Evolutionary conservation across 2,329 filamentous ascomycete genomes (phyloP), one percentile per base, ranked within the genome.

Genomic region (Chrysoporthe cubensis): DNA sequence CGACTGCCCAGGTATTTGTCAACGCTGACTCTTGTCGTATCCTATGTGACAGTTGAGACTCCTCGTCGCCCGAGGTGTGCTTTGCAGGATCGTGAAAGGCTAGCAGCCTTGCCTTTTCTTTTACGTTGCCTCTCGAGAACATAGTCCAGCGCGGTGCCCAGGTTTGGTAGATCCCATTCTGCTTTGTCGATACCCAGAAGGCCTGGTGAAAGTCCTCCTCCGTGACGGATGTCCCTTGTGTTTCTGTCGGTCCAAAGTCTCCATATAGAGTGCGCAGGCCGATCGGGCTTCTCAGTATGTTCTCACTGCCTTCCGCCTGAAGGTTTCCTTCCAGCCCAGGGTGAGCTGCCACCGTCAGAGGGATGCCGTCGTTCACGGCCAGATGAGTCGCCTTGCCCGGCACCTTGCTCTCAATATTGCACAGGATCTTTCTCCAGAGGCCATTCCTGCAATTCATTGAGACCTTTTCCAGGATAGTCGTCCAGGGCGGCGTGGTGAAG

Each of bases 91-190:
- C 46, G 67, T 80, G 80, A 72, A 89, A 89, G 0, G 74, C 76
- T 4, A 97, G 78, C 1, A 97, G 79, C 14, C 95, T 84, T 0
- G 91, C 89, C 77, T 97, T 98, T 79, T 98, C 95, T 62, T 89
- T 91, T 68, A 97, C 83, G 78, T 97, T 98, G 3, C 95, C 94
- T 1, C 94, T 87, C 70, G 91, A 94, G 77, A 98, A 98, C 94
- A 97, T 97, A 37, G 94, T 97, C 84, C 93, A 94, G 0, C 90
- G 80, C 16, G 95, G 95, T 0, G 94, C 91, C 94, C 94, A 98
- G 1, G 86, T 90, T 80, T 98, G 95, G 46, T 82, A 79, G 67
- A 98, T 91, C 2, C 90, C 91, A 74, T 93, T 92, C 76, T 97
- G 94, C 64, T 85, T 87, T 4, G 91, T 90, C 14, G 84, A 86